A percentile compares a stretch with the other conserved stretches of the same genome.
phyloP scores from a whole-genome alignment of 1,284 basidiomycete species.

The Lignosus rhinocerotis region DNA sequence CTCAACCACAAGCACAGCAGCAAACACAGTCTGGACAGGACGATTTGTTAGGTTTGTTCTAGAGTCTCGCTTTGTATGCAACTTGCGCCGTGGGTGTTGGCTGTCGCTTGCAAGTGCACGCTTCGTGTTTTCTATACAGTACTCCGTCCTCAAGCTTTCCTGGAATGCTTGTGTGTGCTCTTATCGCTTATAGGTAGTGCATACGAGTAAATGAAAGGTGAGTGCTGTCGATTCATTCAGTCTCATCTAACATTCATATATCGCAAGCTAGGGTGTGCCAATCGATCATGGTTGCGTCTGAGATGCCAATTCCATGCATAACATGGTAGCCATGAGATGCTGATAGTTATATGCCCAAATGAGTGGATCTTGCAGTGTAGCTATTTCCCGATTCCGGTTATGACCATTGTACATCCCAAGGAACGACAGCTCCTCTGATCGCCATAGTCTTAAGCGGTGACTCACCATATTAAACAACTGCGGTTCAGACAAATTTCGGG shows the following conservation, averaged over 20 bases:
- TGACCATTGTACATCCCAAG: not conserved
- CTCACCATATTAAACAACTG: not conserved
- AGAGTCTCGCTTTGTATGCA: conserved; percentile 6
- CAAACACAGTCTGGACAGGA: conserved; percentile 41
- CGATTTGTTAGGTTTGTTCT: conserved; percentile 52
- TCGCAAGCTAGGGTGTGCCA: too few relatives aligned
- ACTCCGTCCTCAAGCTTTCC: not conserved
- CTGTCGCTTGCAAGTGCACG: conserved; percentile 11
- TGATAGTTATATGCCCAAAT: too few relatives aligned
- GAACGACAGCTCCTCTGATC: not conserved
- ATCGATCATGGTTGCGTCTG: too few relatives aligned
- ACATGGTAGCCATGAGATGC: too few relatives aligned
- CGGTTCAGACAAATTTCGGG: not conserved
- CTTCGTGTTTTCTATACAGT: conserved; percentile 8
- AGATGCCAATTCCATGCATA: too few relatives aligned
- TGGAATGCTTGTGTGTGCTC: not conserved
- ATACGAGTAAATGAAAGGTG: not conserved
- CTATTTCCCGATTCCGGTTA: not conserved
- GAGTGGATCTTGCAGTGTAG: too few relatives aligned
- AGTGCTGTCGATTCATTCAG: not conserved
- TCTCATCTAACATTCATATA: too few relatives aligned
- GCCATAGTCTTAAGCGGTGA: too few relatives aligned
- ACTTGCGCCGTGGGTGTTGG: not conserved
- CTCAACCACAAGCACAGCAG: conserved; percentile 24
- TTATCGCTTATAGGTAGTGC: not conserved